Evolutionary conservation across 1,284 basidiomycete genomes (phyloP), one percentile per base, ranked within the genome.

Genomic region (Pseudomicrostroma phylloplanum): DNA sequence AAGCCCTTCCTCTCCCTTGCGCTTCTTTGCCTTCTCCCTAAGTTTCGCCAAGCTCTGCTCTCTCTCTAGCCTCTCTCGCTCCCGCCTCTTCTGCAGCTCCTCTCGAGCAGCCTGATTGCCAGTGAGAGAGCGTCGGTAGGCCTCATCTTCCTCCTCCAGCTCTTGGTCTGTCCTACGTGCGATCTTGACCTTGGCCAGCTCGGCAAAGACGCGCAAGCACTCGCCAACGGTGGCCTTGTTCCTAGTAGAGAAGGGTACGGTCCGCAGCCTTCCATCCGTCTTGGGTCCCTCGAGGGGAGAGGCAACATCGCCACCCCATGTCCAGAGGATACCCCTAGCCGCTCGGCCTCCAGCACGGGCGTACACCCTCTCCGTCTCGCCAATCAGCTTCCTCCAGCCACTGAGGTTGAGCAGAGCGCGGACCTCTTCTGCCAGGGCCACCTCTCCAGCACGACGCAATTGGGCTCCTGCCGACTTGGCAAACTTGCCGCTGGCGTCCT

Each of bases 401-500:
- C 65, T 62, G 1, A 61, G 59, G 40, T 64, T 59, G 30, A 77
- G 64, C 42, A 71, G 58, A 6, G 30, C 60, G 1, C 54, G 60
- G 74, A 87, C 74, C 71, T 92, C 91, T 61, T 96, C 92, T 72
- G 87, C 86, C 55, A 99, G 82, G 17, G 91, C 90, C 76, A 90
- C 88, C 79, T 98, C 96, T 59, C 96, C 96, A 77, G 96, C 96
- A 65, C 96, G 86, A 78, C 96, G 89, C 17, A 99, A 84, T 81
- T 87, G 86, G 0, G 96, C 96, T 79, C 96, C 96, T 12, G 93
- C 93, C 80, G 91, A 94, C 74, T 92, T 90, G 0, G 96, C 96
- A 7, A 90, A 91, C 79, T 94, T 94, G 9, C 76, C 77, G 2
- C 91, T 85, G 61, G 92, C 91, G 79, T 99, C 96, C 73, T 97